Evolutionary conservation across 768 basidiomycete species (phyloP), one percentile per base, ranked within the genome.

Genomic region (Leccinum boreale): DNA sequence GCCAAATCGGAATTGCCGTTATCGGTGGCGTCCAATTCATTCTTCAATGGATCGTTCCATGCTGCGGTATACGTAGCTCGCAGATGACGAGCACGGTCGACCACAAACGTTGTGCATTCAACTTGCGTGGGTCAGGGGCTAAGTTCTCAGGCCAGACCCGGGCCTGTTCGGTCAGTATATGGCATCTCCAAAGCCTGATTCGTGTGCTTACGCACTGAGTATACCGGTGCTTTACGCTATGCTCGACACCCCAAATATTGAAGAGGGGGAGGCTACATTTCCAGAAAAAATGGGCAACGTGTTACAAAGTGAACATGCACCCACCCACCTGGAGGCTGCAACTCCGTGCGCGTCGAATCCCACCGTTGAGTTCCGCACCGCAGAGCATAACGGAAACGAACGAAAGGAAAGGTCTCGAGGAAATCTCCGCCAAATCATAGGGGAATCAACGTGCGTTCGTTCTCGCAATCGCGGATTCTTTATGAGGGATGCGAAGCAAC

Each of bases 231-330:
- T 61, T 68, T 70, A 61, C 60, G 56, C 55, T 58, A 62, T 58
- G 5, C 54, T 58, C 45, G 49, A 62, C 36, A 52, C 51, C 52
- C n/a, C 57, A 57, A 58, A 56, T 51, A 50, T 56, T 50, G 48
- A 47, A 55, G 52, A 53, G 50, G 29, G 58, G 61, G 44, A 29
- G 39, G 31, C 45, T 57, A 21, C 12, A 29, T 53, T 70, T 61
- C 67, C 48, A 68, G 66, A 68, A 68, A 59, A 70, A 58, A 55
- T 24, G 23, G 45, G 54, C 66, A 68, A 68, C 69, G 69, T 70
- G 67, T 56, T 5, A 54, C 56, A 61, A 53, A 56, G 35, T 57
- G 42, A 53, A 47, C 65, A 69, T 58, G 68, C 68, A 57, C 50
- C 26, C 53, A 71, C 65, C 57, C 61, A 65, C 65, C 67, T 59